Base-by-base conservation (phyloP, 371 early-diverging fungal species). In the Chytridium lagenaria region DNA sequence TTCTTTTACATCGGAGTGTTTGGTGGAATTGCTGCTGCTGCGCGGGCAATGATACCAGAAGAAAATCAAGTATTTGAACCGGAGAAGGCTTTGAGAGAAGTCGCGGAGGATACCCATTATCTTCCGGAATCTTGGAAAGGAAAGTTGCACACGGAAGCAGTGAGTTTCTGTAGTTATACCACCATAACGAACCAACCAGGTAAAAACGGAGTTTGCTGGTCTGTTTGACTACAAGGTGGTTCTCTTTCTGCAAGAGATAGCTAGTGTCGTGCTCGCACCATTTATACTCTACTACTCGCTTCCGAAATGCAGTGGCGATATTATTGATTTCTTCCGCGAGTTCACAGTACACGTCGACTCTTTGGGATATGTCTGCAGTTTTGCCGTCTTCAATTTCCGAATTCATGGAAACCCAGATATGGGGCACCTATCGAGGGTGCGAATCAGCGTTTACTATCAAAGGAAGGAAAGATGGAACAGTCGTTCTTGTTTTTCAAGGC, bases 381-480 rank as follows among this genome's bases (percentile, higher is more conserved):
- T 96, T 87, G 94, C 98, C 12, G 90, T 91, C n/a, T 98, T 97
- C 65, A 81, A 86, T 67, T 80, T 97, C 77, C 87, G 88, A 70
- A 79, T 88, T 38, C 92, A 96, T 75, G 96, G 96, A 0, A 93
- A 95, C 76, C 86, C 57, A 71, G 85, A 80, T 94, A 93, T 73
- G 93, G 94, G 0, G 95, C 92, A 0, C 93, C 92, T 0, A 83
- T 85, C 1, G 82, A 86, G 1, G 83, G 81, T 0, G 80, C 85
- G 2, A 88, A 88, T 63, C 90, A 87, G 10, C 86, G 91, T 37
- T 85, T 85, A 70, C 70, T 90, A 19, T 92, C 94, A 5, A 92
- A 94, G 49, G 89, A 94, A 57, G 97, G 94, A 39, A 98, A 98
- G 81, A 96, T 98, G 97, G 98, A 98, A 78, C 92, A 93, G 82